Evolutionary conservation across 2,329 filamentous ascomycete species (phyloP).

Genomic region (Ophiostoma piceae): DNA sequence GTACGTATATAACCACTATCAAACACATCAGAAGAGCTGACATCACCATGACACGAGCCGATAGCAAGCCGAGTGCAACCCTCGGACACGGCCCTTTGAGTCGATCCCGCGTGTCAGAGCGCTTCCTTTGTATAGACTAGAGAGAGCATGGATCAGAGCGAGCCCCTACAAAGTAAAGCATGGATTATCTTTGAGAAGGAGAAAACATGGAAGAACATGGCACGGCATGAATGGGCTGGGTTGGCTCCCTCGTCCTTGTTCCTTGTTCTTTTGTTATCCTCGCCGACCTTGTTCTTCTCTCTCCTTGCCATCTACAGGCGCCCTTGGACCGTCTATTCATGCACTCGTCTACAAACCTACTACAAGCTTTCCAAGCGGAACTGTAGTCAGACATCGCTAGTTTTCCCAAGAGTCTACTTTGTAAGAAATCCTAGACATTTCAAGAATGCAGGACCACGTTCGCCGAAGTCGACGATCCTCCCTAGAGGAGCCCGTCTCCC

Average conservation of each 20-base stretch:
- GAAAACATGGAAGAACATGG: too few relatives aligned
- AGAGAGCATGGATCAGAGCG: not conserved
- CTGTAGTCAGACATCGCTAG: not conserved
- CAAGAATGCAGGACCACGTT: not conserved
- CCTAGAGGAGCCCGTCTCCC: not conserved
- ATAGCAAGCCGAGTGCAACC: not conserved
- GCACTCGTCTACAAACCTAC: not conserved
- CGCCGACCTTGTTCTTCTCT: not conserved
- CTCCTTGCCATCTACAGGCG: too few relatives aligned
- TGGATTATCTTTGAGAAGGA: too few relatives aligned
- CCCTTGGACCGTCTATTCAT: too few relatives aligned
- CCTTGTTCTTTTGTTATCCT: not conserved
- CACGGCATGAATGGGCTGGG: not conserved
- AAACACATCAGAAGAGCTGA: too few relatives aligned
- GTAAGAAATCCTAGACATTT: not conserved
- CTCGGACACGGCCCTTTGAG: not conserved
- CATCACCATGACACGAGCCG: not conserved
- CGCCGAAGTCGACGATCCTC: conserved; percentile 10
- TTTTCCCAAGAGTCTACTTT: not conserved
- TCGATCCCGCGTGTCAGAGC: not conserved
- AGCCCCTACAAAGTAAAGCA: too few relatives aligned
- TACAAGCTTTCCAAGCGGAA: not conserved
- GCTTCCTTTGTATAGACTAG: not conserved
- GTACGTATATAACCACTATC: too few relatives aligned
- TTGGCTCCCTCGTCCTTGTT: not conserved